Base-by-base conservation (phyloP, 129 eudicot species). In the Artemisia argyi region DNA sequence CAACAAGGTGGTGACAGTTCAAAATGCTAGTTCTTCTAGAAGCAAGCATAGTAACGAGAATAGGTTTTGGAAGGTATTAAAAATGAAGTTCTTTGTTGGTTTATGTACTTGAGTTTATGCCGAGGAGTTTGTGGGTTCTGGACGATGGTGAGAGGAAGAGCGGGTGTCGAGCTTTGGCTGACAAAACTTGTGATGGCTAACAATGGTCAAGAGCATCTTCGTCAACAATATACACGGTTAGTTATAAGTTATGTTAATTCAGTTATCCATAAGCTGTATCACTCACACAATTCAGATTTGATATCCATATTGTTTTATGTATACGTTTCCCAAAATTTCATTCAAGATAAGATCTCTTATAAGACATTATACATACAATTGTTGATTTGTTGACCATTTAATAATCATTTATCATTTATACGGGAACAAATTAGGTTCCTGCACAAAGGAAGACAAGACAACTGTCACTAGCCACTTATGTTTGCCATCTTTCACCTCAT, bases 91-190 rank as follows among this genome's bases (percentile, higher is more conserved):
- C 87, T 83, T 75, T 59, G 54, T 39, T 83, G 79, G 64, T 86
- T 62, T 89, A 72, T 74, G 65, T 78, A 61, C 0, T 83, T 60
- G 87, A 81, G 84, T 73, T 92, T 61, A 32, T 22, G 15, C 10
- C 84, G 86, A 88, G 87, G 82, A 47, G 70, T 11, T 30, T 86
- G 77, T 87, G 89, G 89, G 61, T 76, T 65, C 84, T 70, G 64
- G 50, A 92, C 81, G 61, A 82, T 61, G 70, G 53, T 92, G 61
- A 82, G 88, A 61, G 96, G 97, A 42, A 96, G 96, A 26, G 83
- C 75, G n/a, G 96, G 97, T 20, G 96, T 92, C 79, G 97, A 92
- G 89, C 84, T 88, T 18, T 88, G 97, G 95, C 97, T 92, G 24
- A 72, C 95, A 85, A 80, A 72, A 30, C 22, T 91, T 81, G 97